Evolutionary conservation across 768 basidiomycete genomes (phyloP), one percentile per base, ranked within the genome.

Genomic region (Saitozyma podzolica): DNA sequence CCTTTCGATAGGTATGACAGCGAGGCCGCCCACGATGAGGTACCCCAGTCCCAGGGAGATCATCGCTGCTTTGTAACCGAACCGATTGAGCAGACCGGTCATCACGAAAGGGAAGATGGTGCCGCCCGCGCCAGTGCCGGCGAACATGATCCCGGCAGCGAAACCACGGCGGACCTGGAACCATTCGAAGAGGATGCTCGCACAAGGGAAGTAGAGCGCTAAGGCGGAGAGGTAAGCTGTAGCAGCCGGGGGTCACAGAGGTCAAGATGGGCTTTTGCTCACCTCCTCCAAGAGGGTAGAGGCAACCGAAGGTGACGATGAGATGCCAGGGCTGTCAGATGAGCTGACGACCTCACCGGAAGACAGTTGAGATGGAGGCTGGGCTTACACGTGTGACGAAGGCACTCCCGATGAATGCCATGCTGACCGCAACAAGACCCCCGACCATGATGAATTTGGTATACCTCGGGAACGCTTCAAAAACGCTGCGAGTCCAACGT

Each of bases 1-100:
- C n/a, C 70, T 55, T 51, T 71, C 69, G 59, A 78, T 73, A 11
- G 65, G 61, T 9, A 70, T 51, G 4, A 78, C 48, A 16, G 70
- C 55, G 7, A 68, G 51, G 19, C 41, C 45, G 2, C 67, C 67
- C 0, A 74, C 20, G 20, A 67, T 20, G 37, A 47, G 61, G 54
- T 65, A 78, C 1, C 62, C 71, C 16, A 75, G 17, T 11, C 69
- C 73, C 17, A 78, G 10, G 8, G 70, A 54, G n/a, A 74, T 62
- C 77, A 78, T 76, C 1, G 72, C 63, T 16, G 68, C 61, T 50
- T 73, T 74, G 66, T 78, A 78, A 1, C 73, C 71, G 59, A 74
- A 69, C 39, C 58, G 14, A 6, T 59, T 54, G 19, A 76, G 55
- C 6, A 78, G 61, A 37, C 64, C 72, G 19, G 64, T 50, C 40